Conservation (phyloP, 805 yeast genomes). For the Myxozyma geophila region DNA sequence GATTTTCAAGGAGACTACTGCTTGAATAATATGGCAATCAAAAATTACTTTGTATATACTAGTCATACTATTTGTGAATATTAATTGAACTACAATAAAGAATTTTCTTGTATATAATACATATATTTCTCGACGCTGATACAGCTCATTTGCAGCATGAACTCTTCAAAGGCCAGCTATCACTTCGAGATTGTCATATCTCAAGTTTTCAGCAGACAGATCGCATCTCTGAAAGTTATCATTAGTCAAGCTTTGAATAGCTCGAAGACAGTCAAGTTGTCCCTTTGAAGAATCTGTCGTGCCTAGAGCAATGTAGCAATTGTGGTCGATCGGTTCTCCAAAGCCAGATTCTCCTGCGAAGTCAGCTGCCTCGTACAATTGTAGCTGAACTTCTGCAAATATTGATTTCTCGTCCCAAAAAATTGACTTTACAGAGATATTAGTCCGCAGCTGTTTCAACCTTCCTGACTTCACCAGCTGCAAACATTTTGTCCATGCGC, state of each 20-base stretch:
- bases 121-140: background rate
- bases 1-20: conserved; percentile 21
- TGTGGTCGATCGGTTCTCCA: conserved; percentile 48
- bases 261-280: background rate
- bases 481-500: conserved; percentile 30
- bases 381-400: conserved; percentile 50
- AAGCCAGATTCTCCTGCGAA: conserved; percentile 1
- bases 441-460: conserved; percentile 1
- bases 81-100: background rate
- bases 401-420: conserved; percentile 33
- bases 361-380: conserved; percentile 45
- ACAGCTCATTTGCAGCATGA: background rate
- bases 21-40: background rate
- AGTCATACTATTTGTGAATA: background rate
- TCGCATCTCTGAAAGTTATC: background rate
- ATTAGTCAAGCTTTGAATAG: background rate
- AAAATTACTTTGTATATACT: background rate
- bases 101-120: background rate
- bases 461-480: conserved; percentile 3
- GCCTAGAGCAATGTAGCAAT: conserved; percentile 77
- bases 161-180: background rate
- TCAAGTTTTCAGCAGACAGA: background rate
- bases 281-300: conserved; percentile 43
- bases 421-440: conserved; percentile 6
- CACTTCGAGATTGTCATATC: background rate